Evolutionary conservation across 2,329 filamentous ascomycete species (phyloP).

Genomic region (Fulvia fulva): DNA sequence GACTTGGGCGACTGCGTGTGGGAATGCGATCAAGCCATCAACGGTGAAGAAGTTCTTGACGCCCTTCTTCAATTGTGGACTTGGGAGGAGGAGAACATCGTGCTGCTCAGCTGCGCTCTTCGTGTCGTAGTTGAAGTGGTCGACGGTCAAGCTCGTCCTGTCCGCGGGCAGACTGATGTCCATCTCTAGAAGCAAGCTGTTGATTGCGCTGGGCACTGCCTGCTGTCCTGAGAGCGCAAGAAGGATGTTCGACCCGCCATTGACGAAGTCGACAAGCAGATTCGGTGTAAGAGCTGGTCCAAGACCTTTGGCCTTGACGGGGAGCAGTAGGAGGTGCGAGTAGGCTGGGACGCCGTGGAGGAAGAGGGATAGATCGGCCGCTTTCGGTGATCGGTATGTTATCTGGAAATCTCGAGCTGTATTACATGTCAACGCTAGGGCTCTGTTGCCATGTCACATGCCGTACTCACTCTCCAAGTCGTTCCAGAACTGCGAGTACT

Average conservation of each 20-base stretch:
- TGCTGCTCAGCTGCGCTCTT: conserved; percentile 74
- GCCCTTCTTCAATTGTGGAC: conserved; percentile 62
- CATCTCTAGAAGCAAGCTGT: conserved; percentile 77
- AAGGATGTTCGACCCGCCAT: conserved; percentile 86
- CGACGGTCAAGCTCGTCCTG: conserved; percentile 78
- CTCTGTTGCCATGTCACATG: background rate
- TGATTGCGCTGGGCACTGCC: conserved; percentile 67
- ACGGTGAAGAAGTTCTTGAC: conserved; percentile 75
- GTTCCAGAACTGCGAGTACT: conserved; percentile 76
- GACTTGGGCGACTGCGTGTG: conserved; percentile 73
- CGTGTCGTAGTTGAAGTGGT: conserved; percentile 92
- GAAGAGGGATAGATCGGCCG: conserved; percentile 72
- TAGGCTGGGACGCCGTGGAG: conserved; percentile 80
- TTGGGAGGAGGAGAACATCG: conserved; percentile 77
- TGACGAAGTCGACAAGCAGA: conserved; percentile 83
- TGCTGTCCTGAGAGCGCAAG: conserved; percentile 72
- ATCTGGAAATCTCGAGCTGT: conserved; percentile 79
- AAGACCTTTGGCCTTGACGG: conserved; percentile 86
- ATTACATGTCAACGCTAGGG: background rate
- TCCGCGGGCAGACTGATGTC: conserved; percentile 85
- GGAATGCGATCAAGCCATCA: conserved; percentile 71
- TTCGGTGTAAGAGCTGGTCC: conserved; percentile 85
- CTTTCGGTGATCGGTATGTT: conserved; percentile 78
- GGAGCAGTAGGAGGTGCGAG: conserved; percentile 86
- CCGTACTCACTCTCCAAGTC: conserved; percentile 62